Conservation (phyloP, 2,329 filamentous ascomycete species). For the Fusarium sulawesiense region DNA sequence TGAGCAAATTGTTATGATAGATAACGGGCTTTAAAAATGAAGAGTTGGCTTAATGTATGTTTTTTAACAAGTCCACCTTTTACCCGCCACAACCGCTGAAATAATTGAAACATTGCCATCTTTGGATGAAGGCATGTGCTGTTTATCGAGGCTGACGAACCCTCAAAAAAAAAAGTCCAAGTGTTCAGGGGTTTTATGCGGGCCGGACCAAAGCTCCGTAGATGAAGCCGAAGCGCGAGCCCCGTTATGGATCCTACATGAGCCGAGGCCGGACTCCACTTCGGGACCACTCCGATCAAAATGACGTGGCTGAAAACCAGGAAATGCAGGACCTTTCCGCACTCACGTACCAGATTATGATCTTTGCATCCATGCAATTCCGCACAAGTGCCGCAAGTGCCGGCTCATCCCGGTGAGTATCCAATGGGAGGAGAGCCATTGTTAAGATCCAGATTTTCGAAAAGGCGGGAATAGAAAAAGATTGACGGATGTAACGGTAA, state of each 20-base stretch:
- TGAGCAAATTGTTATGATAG: rapidly evolving
- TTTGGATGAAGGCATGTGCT: not conserved
- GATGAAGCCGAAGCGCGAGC: conserved; percentile 8
- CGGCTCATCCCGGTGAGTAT: not conserved
- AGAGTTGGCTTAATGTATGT: not conserved
- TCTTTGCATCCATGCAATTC: not conserved
- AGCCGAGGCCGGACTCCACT: conserved; percentile 9
- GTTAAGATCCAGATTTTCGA: not conserved
- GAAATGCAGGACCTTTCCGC: not conserved
- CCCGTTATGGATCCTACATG: not conserved
- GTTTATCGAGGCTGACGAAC: not conserved
- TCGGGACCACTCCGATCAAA: not conserved
- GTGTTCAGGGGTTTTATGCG: not conserved
- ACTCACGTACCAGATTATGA: not conserved
- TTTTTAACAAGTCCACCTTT: too few relatives aligned
- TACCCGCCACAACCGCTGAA: too few relatives aligned
- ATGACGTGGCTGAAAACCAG: not conserved
- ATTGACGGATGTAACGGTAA: conserved; percentile 5
- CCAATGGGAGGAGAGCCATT: not conserved
- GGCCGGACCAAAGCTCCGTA: conserved; percentile 2
- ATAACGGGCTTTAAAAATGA: not conserved
- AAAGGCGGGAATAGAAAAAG: not conserved
- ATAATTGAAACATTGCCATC: not conserved
- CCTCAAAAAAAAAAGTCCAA: not conserved
- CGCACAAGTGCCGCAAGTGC: not conserved